phyloP scores from a whole-genome alignment of 805 yeast species.

The Blastobotrys peoriensis region DNA sequence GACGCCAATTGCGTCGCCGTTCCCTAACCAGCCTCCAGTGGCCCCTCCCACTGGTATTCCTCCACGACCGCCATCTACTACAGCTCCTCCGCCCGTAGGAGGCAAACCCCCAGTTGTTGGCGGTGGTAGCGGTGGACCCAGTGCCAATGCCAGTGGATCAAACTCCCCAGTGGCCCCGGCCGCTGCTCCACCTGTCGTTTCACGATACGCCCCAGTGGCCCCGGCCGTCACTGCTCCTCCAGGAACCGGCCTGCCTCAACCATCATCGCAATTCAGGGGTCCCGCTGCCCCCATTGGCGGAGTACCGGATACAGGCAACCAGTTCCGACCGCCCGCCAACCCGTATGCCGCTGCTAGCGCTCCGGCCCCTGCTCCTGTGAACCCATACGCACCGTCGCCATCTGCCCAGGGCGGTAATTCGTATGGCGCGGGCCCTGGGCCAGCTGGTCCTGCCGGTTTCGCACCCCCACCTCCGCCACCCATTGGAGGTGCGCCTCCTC shows the following conservation, averaged over 20 bases:
- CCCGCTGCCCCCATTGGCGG: too few relatives aligned
- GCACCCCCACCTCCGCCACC: conserved; percentile 7
- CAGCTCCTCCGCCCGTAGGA: conserved; percentile 25
- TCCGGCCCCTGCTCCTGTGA: conserved; percentile 17
- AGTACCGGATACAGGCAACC: too few relatives aligned
- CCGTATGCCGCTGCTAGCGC: conserved; percentile 21
- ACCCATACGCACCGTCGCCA: conserved; percentile 17
- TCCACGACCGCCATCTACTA: conserved; percentile 6
- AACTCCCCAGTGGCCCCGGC: conserved; percentile 16
- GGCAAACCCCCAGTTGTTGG: neutral
- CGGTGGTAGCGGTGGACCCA: conserved; percentile 10
- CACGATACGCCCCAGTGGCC: conserved; percentile 38
- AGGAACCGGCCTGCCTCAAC: too few relatives aligned
- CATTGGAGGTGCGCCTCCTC: conserved; percentile 11
- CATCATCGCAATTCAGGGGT: too few relatives aligned
- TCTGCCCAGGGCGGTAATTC: conserved; percentile 8
- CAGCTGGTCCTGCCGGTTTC: conserved; percentile 1
- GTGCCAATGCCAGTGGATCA: too few relatives aligned
- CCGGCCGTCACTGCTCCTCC: conserved; percentile 12
- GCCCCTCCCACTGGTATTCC: conserved; percentile 23
- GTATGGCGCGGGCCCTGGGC: conserved; percentile 10
- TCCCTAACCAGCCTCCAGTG: conserved; percentile 21
- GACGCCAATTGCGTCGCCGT: conserved; percentile 18
- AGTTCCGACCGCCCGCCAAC: conserved; percentile 21
- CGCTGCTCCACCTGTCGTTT: conserved; percentile 27